Conservation (phyloP, 2,329 filamentous ascomycete species). For the Aspergillus piperis region DNA sequence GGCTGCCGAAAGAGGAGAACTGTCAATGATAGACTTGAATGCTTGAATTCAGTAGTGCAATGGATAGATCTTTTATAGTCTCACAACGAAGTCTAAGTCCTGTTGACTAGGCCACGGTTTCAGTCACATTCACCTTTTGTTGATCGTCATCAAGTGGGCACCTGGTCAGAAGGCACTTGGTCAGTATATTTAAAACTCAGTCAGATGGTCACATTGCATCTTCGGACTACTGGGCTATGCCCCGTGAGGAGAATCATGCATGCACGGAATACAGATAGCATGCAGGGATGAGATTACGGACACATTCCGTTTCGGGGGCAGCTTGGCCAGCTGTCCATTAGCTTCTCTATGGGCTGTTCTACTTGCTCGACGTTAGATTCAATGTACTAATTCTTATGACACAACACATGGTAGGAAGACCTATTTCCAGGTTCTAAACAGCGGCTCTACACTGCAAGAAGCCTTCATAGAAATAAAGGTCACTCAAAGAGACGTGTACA, state of each 20-base stretch:
- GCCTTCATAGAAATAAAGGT: neutral
- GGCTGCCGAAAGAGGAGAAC: neutral
- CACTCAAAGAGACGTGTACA: slow-evolving; percentile 13
- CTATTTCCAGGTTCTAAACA: too few species aligned
- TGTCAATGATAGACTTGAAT: neutral
- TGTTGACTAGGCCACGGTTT: neutral
- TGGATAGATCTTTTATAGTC: slow-evolving; percentile 1
- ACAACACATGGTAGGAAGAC: too few species aligned
- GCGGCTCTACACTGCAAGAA: neutral
- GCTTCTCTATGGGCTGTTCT: too few species aligned
- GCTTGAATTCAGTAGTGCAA: neutral
- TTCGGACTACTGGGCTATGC: slow-evolving; percentile 21
- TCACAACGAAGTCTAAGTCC: too few species aligned
- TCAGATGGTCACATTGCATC: slow-evolving; percentile 28
- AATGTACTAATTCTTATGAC: too few species aligned
- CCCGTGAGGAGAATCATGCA: slow-evolving; percentile 20
- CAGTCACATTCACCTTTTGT: slow-evolving; percentile 7
- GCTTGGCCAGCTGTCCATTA: neutral
- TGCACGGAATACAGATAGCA: slow-evolving; percentile 10
- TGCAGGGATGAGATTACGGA: slow-evolving; percentile 4
- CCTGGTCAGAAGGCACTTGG: slow-evolving; percentile 10
- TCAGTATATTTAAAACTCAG: slow-evolving; percentile 17
- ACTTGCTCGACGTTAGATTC: too few species aligned
- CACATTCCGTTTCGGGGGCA: neutral
- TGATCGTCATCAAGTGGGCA: slow-evolving; percentile 10